A percentile compares a stretch with the other conserved stretches of the same genome.
These are phyloP conservation scores for Aspergillus nidulans DNA, from an alignment of 495 filamentous ascomycete genomes.

Conservation along the genomic window DNA sequence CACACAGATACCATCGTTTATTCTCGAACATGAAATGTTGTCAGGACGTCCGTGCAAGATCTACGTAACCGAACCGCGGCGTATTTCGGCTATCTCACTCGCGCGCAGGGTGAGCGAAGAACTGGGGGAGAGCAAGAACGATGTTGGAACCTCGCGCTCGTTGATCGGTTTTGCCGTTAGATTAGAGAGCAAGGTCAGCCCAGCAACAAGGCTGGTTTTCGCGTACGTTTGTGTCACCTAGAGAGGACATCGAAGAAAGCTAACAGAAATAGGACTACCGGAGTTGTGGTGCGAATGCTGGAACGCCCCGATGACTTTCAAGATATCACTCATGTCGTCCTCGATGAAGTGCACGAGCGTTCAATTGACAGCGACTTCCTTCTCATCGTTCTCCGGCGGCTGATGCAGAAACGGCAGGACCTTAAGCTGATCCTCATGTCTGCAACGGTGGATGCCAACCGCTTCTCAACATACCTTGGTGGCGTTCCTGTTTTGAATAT, in stretches of 20 bases:
- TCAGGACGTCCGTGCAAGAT: constrained; percentile 80
- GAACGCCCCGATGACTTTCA: constrained; percentile 78
- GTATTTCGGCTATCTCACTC: constrained; percentile 93
- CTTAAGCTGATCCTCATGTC: constrained; percentile 92
- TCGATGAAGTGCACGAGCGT: constrained; percentile 94
- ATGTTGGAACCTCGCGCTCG: constrained; percentile 76
- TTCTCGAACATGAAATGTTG: constrained; percentile 82
- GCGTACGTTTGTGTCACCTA: constrained; percentile 45
- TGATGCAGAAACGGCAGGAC: constrained; percentile 66
- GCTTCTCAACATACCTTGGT: constrained; percentile 81
- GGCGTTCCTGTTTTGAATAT: constrained; percentile 82
- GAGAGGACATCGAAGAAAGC: constrained; percentile 5
- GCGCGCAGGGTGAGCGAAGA: constrained; percentile 91
- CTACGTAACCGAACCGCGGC: constrained; percentile 91
- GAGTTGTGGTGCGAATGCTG: constrained; percentile 95
- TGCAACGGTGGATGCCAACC: constrained; percentile 86
- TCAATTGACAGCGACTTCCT: constrained; percentile 96
- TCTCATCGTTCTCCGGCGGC: constrained; percentile 78
- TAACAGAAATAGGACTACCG: constrained; percentile 49
- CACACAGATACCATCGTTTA: constrained; percentile 89
- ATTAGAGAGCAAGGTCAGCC: constrained; percentile 77
- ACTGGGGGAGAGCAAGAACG: constrained; percentile 75
- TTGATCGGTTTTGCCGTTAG: constrained; percentile 92
- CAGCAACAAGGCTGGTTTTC: constrained; percentile 78
- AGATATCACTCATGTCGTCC: constrained; percentile 85